phyloP scores from a whole-genome alignment of 129 eudicot genomes.

The sunflower (Helianthus annuus) region HanXRQr2.0-SUNRISE NC_035437.2:9903386-9903885 shows the following conservation, averaged over 20 bases:
- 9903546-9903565: constrained; percentile 58
- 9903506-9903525: constrained; percentile 71
- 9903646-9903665: constrained; percentile 57
- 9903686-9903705: constrained; percentile 55
- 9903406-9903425: constrained; percentile 48
- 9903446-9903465: constrained; percentile 53
- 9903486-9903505: constrained; percentile 69
- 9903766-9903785: constrained; percentile 58
- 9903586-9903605: constrained; percentile 67
- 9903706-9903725: constrained; percentile 74
- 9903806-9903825: constrained; percentile 72
- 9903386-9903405: constrained; percentile 51
- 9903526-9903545: constrained; percentile 63
- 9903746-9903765: constrained; percentile 50
- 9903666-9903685: constrained; percentile 47
- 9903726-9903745: constrained; percentile 68
- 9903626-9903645: constrained; percentile 65
- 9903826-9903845: constrained; percentile 56
- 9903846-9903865: constrained; percentile 44
- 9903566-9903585: constrained; percentile 60
- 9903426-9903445: constrained; percentile 78
- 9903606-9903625: constrained; percentile 62
- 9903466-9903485: constrained; percentile 56
- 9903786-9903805: constrained; percentile 59
- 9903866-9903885: constrained; percentile 38